Base-by-base conservation (phyloP, 805 yeast species). In the Lachancea lanzarotensis region DNA sequence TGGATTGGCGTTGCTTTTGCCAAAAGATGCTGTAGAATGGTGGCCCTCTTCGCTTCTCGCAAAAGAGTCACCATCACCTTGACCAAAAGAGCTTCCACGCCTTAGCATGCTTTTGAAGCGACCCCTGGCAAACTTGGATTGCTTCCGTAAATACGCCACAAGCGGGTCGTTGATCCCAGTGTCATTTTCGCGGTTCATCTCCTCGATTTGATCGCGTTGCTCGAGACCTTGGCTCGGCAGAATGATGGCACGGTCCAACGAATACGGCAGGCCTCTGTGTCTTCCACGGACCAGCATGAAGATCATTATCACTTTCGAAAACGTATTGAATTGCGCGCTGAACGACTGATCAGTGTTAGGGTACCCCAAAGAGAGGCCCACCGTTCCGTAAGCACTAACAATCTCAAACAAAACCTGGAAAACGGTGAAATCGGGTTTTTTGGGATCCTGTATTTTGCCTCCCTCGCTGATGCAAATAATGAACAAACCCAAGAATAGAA, bases 381-480 rank as follows among this genome's bases (percentile, higher is more conserved):
- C 98, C 0, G 96, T 90, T 63, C 98, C 97, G 65, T 93, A 95
- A 0, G 98, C 98, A 52, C 95, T 83, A 5, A 88, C 85, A 48
- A 89, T 80, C 59, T 93, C 98, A 66, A 91, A 93, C 56, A 93
- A 66, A 2, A 86, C 70, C 3, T 76, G 69, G 63, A 91, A 91
- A 16, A 87, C 76, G 7, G 79, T 72, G 56, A 89, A 87, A 6
- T 73, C 62, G 11, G 72, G 72, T 15, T 60, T 49, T 12, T 71
- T 68, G 4, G 67, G 57, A 42, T 72, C 70, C 41, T 67, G 55
- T 26, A 90, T 69, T 52, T 75, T 78, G 3, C 70, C 67, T 15
- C 91, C 85, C 59, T 93, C 98, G 40, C 87, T 84, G 45, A 93
- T 81, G 56, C 96, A 86, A 32, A 91, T 79, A 35, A 93, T 72